Base-by-base conservation (phyloP, 331 rosid species). In the Pyrus hybrid region DNA sequence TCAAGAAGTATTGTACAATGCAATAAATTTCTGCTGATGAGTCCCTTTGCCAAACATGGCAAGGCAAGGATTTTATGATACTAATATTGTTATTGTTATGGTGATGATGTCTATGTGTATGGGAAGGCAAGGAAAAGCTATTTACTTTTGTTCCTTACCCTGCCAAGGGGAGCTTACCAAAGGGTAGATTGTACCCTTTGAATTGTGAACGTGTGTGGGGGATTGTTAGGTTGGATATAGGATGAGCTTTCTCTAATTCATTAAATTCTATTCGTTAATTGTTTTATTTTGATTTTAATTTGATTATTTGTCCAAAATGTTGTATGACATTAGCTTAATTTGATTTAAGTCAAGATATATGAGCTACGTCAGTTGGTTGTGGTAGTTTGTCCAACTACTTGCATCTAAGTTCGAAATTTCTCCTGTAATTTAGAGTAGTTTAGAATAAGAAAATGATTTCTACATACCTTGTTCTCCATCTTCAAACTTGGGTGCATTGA, bases 61-160 rank as follows among this genome's bases (percentile, higher is more conserved):
- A 76, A 83, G 88, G 84, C 79, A 80, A 79, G 88, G 86, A 78
- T 68, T 79, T 21, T 23, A 29, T 81, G 63, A 17, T 68, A 80
- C 80, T 67, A 63, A 51, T 80, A 77, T 67, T 72, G 14, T 72
- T 62, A 78, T 43, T 80, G 47, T 80, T 78, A 79, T 80, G 87
- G 80, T 83, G 80, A 72, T 58, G 74, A 35, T 88, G 85, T 88
- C 85, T 79, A 86, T 16, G 6, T 88, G 86, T 82, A 80, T 60
- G 76, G 23, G 51, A 58, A 63, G 76, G 57, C 23, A 72, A 79
- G 74, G 78, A 61, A 37, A 22, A 82, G 73, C 81, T 80, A 75
- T 78, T 71, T 65, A 63, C 8, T 67, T 45, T 61, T 67, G 54
- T 47, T 73, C 51, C 63, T 78, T 68, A 79, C 79, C 63, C 79